Base-by-base conservation (phyloP, 768 basidiomycete species). In the Saitozyma podzolica region DNA sequence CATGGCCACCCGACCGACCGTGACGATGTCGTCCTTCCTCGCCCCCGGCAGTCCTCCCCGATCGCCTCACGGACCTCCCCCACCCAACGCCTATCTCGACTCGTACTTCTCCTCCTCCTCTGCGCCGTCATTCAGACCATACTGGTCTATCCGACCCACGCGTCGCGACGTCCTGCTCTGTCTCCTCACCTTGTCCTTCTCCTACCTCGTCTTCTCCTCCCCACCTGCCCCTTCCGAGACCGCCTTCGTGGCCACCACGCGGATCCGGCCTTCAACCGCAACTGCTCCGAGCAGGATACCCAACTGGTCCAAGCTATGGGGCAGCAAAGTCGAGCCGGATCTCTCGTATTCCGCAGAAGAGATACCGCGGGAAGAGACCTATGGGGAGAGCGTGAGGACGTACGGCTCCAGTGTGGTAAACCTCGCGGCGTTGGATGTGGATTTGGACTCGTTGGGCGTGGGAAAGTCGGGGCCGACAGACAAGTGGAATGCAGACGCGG, bases 81-180 rank as follows among this genome's bases (percentile, higher is more conserved):
- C 54, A 48, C 29, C 52, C n/a, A 6, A 39, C 51, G 9, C 14
- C 6, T 57, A 42, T 16, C 42, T 53, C 50, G 19, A 41, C 11
- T 55, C 54, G 48, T 47, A 50, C 54, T 57, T 59, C 56, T 58
- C 65, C 59, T 50, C 65, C 59, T 50, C 48, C 47, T 29, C 29
- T 40, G 13, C 55, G 16, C 17, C 49, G 41, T n/a, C n/a, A n/a
- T 29, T 29, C 29, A 29, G 29, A 29, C 29, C 29, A 29, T 29
- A 29, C 29, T 29, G 29, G 29, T 49, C 48, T 29, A 54, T 76
- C 20, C 62, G 73, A 40, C 75, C 75, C 0, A 72, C 71, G 14
- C 56, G 74, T 40, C 64, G 77, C 10, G 77, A 78, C 61, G n/a
- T 78, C 10, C 51, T 78, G n/a, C 51, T 77, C n/a, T 69, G 68